A percentile compares a stretch with the other conserved stretches of the same genome.
Conservation (phyloP, 1,284 basidiomycete species). For the Peniophora sp. region DNA sequence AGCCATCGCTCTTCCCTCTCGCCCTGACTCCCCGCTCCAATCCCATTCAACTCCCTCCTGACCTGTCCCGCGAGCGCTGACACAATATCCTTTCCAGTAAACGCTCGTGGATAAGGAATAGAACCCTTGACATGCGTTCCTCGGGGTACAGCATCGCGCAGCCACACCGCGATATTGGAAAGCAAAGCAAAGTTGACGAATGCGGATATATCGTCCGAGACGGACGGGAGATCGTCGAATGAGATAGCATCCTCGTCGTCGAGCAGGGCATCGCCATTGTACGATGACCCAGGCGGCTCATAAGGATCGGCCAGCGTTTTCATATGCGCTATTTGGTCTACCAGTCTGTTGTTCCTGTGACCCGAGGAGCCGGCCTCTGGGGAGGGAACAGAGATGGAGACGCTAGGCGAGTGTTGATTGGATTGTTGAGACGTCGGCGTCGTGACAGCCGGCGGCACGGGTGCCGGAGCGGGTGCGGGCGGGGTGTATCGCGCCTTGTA, state of each 20-base stretch:
- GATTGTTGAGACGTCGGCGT: neutral
- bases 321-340: constrained; percentile 5
- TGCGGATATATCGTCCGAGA: constrained; percentile 64
- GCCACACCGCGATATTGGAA: constrained; percentile 81
- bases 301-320: constrained; percentile 11
- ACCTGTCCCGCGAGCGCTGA: constrained; percentile 80
- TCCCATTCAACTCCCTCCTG: constrained; percentile 58
- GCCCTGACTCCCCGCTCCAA: constrained; percentile 37
- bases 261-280: constrained; percentile 30
- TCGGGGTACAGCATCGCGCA: constrained; percentile 81
- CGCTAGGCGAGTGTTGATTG: neutral
- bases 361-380: neutral
- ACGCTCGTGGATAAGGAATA: constrained; percentile 79
- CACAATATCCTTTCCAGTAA: constrained; percentile 89
- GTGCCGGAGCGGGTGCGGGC: neutral
- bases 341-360: neutral
- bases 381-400: neutral
- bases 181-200: constrained; percentile 86
- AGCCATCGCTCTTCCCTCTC: constrained; percentile 69
- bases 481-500: neutral
- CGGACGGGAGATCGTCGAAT: constrained; percentile 58
- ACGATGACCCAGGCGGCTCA: constrained; percentile 9
- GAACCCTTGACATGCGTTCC: constrained; percentile 87
- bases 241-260: constrained; percentile 40
- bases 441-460: neutral